These are phyloP conservation scores for Emiliania huxleyi DNA, from an alignment of 78 protist species.

Conservation along the genomic window DNA sequence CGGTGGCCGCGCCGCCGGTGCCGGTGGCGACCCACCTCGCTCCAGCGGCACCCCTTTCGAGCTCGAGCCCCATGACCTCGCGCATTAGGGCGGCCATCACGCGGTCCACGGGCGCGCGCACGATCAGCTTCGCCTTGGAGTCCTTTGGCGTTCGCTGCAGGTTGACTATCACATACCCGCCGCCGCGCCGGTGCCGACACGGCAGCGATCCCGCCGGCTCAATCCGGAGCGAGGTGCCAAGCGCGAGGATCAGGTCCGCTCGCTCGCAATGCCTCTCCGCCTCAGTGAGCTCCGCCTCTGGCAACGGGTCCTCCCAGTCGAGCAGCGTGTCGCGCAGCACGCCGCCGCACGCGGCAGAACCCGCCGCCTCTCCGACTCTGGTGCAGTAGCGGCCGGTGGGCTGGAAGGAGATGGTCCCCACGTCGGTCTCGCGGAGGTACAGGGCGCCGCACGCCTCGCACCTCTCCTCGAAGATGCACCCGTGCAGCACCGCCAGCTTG, in stretches of 20 bases:
- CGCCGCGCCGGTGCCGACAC: background rate
- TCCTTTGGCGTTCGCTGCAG: slow-evolving; percentile 36
- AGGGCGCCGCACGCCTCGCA: background rate
- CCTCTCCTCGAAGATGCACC: background rate
- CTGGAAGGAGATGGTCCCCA: slow-evolving; percentile 1
- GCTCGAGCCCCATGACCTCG: too few species aligned
- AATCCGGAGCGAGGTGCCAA: slow-evolving; percentile 17
- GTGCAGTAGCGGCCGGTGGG: slow-evolving; percentile 4
- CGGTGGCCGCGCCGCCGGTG: too few species aligned
- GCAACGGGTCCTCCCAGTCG: background rate
- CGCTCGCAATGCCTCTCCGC: background rate
- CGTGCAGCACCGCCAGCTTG: slow-evolving; percentile 20
- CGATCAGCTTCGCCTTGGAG: background rate
- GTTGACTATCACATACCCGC: background rate
- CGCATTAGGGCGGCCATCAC: slow-evolving; percentile 3
- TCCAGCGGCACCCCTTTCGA: too few species aligned
- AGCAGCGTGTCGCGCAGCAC: background rate
- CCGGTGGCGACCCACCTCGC: too few species aligned
- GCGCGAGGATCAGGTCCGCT: background rate
- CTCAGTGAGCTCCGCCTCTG: background rate
- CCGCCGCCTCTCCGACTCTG: background rate
- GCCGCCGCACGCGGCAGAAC: background rate
- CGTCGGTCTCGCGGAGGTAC: background rate
- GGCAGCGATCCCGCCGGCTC: slow-evolving; percentile 36
- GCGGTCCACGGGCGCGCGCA: background rate